These are phyloP conservation scores for Alternaria infectoria DNA, from an alignment of 2,329 filamentous ascomycete genomes.

Conservation along the genomic window DNA sequence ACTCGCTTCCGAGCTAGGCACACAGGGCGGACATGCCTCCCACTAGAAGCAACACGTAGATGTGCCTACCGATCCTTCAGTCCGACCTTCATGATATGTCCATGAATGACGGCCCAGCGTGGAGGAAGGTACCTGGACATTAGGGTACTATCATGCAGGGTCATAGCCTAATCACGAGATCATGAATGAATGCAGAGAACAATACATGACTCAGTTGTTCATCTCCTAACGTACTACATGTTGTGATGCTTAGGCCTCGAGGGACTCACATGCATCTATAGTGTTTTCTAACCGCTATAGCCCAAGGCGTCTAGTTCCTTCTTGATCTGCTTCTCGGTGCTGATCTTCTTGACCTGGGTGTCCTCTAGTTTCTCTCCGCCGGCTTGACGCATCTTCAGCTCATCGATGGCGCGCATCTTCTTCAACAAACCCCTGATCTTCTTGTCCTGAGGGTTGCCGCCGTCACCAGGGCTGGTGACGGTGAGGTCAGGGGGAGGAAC, in stretches of 20 bases:
- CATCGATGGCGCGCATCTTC: conserved; percentile 97
- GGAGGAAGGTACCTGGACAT: background rate
- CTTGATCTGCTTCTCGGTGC: conserved; percentile 81
- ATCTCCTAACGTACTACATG: background rate
- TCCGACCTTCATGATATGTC: background rate
- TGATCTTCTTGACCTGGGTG: conserved; percentile 98
- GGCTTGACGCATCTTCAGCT: conserved; percentile 94
- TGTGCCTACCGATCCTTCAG: background rate
- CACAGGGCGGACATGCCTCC: conserved; percentile 38
- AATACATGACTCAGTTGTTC: background rate
- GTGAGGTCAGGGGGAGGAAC: conserved; percentile 56
- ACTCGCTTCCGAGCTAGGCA: conserved; percentile 45
- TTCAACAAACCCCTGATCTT: conserved; percentile 93
- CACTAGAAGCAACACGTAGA: conserved; percentile 15
- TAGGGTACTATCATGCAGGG: background rate
- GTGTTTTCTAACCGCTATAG: conserved; percentile 32
- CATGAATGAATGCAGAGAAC: background rate
- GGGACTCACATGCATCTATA: background rate
- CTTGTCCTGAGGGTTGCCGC: conserved; percentile 80
- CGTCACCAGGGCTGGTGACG: conserved; percentile 58
- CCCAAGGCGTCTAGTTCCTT: conserved; percentile 77
- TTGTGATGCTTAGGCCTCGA: background rate
- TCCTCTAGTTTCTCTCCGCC: conserved; percentile 96
- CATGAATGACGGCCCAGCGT: background rate
- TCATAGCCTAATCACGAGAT: background rate